A percentile compares a stretch with the other conserved stretches of the same genome.
phyloP scores from a whole-genome alignment of 306 rosid genomes.

The Vicia faba region DNA sequence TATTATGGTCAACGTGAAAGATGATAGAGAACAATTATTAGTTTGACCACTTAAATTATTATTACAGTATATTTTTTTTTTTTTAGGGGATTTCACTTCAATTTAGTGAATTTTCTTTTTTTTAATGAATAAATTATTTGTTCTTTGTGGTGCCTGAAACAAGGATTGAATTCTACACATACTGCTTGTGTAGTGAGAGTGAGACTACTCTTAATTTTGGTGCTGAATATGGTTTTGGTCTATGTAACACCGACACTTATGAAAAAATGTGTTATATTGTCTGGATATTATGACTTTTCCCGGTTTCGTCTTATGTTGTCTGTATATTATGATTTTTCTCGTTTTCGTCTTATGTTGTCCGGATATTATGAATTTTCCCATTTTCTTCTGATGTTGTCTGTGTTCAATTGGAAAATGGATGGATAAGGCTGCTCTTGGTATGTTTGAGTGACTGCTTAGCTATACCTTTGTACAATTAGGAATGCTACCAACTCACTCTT shows the following conservation, averaged over 20 bases:
- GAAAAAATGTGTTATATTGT: too few species aligned
- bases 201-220: background rate
- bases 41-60: slow-evolving; percentile 37
- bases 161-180: slow-evolving; percentile 6
- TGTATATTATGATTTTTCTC: background rate
- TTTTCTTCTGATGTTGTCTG: slow-evolving; percentile 7
- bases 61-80: background rate
- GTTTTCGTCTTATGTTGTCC: slow-evolving; percentile 4
- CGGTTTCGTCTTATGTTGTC: slow-evolving; percentile 2
- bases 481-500: background rate
- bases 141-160: background rate
- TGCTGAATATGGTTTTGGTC: background rate
- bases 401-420: slow-evolving; percentile 12
- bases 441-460: background rate
- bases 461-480: background rate
- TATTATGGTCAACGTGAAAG: slow-evolving; percentile 39
- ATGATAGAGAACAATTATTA: background rate
- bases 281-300: slow-evolving; percentile 2
- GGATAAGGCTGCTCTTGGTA: background rate
- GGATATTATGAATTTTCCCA: background rate
- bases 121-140: too few species aligned
- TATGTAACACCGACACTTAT: too few species aligned
- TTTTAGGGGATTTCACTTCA: background rate
- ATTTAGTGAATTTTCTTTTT: too few species aligned
- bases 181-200: background rate